phyloP scores from a whole-genome alignment of 306 rosid species.

The Luffa aegyptiaca region DNA sequence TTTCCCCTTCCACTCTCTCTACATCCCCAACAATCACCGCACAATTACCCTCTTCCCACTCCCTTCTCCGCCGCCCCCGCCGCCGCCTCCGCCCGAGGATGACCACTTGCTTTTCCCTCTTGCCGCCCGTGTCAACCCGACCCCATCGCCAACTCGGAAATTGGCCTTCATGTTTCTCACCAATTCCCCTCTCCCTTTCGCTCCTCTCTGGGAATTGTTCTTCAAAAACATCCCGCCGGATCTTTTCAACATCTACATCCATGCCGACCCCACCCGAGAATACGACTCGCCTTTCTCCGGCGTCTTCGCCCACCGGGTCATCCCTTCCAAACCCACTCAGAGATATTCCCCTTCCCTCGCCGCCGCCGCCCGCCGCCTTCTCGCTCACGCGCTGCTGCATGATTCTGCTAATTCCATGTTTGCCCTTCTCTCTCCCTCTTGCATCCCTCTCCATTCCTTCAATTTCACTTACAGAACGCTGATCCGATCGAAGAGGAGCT shows the following conservation, averaged over 20 bases:
- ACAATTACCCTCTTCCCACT: not conserved
- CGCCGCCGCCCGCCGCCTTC: constrained; percentile 43
- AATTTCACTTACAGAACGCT: constrained; percentile 45
- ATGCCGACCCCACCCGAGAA: constrained; percentile 39
- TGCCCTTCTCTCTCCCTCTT: constrained; percentile 42
- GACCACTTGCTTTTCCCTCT: constrained; percentile 23
- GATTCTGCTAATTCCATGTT: constrained; percentile 48
- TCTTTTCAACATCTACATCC: constrained; percentile 47
- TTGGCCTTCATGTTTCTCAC: constrained; percentile 66
- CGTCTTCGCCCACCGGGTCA: constrained; percentile 36
- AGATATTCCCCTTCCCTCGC: constrained; percentile 35
- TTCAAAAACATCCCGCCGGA: constrained; percentile 24
- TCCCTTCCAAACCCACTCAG: constrained; percentile 34
- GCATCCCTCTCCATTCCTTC: constrained; percentile 60
- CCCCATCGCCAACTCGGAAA: constrained; percentile 27
- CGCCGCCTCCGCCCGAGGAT: not conserved
- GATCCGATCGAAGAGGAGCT: constrained; percentile 28
- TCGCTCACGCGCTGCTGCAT: constrained; percentile 51
- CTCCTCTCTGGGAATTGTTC: constrained; percentile 55
- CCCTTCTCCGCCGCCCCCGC: not conserved
- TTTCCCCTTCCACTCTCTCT: not conserved
- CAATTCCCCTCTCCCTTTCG: constrained; percentile 44
- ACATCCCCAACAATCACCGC: not conserved
- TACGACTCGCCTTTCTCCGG: constrained; percentile 51
- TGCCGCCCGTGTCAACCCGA: constrained; percentile 28